Conservation (phyloP, 441 rosid species). For the Pelargonium australe region DNA sequence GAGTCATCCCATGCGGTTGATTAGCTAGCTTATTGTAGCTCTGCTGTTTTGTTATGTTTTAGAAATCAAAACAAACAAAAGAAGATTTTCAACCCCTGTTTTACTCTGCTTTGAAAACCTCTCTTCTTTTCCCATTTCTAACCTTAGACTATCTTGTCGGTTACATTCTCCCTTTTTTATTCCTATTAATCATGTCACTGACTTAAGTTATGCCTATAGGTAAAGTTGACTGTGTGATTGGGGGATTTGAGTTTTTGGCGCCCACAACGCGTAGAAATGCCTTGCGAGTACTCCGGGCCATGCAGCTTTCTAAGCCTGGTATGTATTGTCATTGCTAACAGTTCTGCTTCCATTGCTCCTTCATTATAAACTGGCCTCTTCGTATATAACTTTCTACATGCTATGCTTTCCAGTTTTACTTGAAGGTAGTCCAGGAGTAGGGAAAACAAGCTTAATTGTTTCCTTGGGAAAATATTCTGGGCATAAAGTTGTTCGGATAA, state of each 20-base stretch:
- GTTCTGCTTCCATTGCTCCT: constrained; percentile 7
- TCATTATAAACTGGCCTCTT: background rate
- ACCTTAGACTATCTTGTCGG: background rate
- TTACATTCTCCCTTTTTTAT: background rate
- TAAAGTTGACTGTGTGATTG: constrained; percentile 37
- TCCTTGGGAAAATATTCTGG: constrained; percentile 95
- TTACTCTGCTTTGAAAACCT: background rate
- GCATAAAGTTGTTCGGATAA: constrained; percentile 93
- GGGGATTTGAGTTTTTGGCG: constrained; percentile 80
- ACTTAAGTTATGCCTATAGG: constrained; percentile 31
- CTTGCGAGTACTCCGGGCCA: constrained; percentile 81
- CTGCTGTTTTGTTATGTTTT: no score
- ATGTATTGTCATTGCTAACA: constrained; percentile 17
- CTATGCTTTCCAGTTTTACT: constrained; percentile 55
- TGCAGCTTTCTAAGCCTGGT: constrained; percentile 97
- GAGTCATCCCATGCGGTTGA: no score
- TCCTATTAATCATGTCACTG: constrained; percentile 6
- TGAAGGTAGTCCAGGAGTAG: constrained; percentile 99
- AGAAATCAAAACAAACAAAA: no score
- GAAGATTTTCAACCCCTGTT: no score
- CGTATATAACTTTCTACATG: constrained; percentile 14
- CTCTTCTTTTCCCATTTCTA: background rate
- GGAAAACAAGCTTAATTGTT: constrained; percentile 87
- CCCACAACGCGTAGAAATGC: constrained; percentile 90
- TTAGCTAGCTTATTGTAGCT: no score